Evolutionary conservation across 306 rosid species (phyloP), one percentile per base, ranked within the genome.

Genomic region (Adenanthera pavonina): DNA sequence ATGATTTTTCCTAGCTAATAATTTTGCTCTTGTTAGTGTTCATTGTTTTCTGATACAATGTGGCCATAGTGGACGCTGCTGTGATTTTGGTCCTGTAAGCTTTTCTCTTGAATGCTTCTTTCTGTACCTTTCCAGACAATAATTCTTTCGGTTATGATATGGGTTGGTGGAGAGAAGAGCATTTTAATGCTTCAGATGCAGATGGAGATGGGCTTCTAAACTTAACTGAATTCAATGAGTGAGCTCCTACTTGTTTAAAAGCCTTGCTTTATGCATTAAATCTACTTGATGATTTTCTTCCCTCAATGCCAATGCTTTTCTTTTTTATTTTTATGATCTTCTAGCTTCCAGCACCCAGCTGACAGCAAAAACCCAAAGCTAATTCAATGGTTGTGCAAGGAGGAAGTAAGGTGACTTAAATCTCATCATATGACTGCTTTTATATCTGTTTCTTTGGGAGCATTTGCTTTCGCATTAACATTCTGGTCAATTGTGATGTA

Each of bases 81-180:
- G 19, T 49, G 75, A n/a, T 6, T 74, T 54, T 38, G 61, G 34
- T 77, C 47, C 49, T 40, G 25, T 70, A 25, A 48, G 41, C 5
- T 4, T 72, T 66, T 81, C 44, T 78, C 40, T 35, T 78, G 54
- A 84, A 40, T 86, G 35, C 47, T 90, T 78, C 77, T 48, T 11
- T 54, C 30, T 79, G 47, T 78, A 6, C 54, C 46, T 72, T 76
- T 43, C 35, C 85, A 94, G 98, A 83, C 82, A 92, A 93, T 76
- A 84, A 33, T 65, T 87, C 99, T 14, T 89, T 92, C 57, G 99
- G 96, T 70, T 92, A 92, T 85, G 91, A 95, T 76, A 93, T 95
- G 97, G 98, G 99, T 33, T 95, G 99, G 99, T 95, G 98, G 98
- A 93, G 86, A 89, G 86, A 87, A 67, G 98, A 90, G 75, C 99